These are phyloP conservation scores for Penicillium vulpinum DNA, from an alignment of 2,329 filamentous ascomycete genomes.

Conservation along the genomic window DNA sequence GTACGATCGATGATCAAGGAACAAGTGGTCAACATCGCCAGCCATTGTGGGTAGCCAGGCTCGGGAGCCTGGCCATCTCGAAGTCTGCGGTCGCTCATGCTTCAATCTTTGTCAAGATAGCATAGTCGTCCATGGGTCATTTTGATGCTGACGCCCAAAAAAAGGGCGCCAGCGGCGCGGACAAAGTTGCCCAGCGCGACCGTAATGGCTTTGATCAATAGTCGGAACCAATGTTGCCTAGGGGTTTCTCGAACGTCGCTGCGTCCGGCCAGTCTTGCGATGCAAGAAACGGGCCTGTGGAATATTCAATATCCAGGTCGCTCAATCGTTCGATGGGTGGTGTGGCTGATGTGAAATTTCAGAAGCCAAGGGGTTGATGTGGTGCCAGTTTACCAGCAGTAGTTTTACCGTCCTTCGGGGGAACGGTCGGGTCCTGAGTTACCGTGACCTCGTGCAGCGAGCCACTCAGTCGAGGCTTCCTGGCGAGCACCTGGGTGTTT, in stretches of 20 bases:
- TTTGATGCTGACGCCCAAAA: background rate
- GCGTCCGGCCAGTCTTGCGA: constrained; percentile 12
- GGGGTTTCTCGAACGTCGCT: constrained; percentile 1
- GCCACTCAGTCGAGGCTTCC: constrained; percentile 37
- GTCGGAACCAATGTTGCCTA: constrained; percentile 1
- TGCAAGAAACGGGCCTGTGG: constrained; percentile 4
- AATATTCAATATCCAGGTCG: constrained; percentile 9
- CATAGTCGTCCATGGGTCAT: background rate
- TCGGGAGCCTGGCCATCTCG: background rate
- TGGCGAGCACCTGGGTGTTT: constrained; percentile 43
- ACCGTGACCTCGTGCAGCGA: constrained; percentile 31
- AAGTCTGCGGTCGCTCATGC: background rate
- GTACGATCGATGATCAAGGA: constrained; percentile 3
- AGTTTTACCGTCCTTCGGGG: constrained; percentile 34
- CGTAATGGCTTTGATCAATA: constrained; percentile 7
- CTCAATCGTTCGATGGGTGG: constrained; percentile 12
- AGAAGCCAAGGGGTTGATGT: constrained; percentile 2
- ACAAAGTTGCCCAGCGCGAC: constrained; percentile 8
- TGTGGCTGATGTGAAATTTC: background rate
- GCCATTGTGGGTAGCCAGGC: background rate
- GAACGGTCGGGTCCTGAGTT: constrained; percentile 38
- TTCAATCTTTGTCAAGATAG: background rate
- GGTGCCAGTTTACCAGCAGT: background rate
- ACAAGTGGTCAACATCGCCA: constrained; percentile 6
- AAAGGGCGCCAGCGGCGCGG: background rate